Evolutionary conservation across 805 yeast species (phyloP).

Genomic region (Yarrowia hollandica): DNA sequence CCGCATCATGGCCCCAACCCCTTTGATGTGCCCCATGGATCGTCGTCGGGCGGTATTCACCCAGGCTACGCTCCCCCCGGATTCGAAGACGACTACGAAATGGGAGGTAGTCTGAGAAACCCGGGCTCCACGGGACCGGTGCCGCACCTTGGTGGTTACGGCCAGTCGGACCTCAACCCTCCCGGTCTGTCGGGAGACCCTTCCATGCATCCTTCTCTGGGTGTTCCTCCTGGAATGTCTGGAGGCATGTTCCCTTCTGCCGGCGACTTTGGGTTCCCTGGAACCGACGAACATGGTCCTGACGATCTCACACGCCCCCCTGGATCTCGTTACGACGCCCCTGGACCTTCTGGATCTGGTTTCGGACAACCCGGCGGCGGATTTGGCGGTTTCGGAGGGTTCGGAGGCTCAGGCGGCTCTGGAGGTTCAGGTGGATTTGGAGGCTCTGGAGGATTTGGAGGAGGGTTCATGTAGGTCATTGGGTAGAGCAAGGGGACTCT

Average conservation of each 20-base stretch:
- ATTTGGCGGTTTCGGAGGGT: conserved; percentile 30
- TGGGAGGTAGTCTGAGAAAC: conserved; percentile 32
- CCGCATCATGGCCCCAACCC: background rate
- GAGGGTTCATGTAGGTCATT: conserved; percentile 11
- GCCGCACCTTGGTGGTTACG: conserved; percentile 35
- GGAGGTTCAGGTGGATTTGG: background rate
- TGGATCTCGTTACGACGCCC: conserved; percentile 47
- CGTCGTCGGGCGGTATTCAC: background rate
- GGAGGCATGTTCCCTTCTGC: conserved; percentile 43
- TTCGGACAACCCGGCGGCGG: conserved; percentile 35
- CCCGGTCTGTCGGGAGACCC: conserved; percentile 45
- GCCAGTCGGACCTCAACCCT: conserved; percentile 44
- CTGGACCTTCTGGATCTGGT: conserved; percentile 36
- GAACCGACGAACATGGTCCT: conserved; percentile 36
- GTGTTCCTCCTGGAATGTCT: conserved; percentile 27
- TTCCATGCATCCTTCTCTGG: conserved; percentile 38
- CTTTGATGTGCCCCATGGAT: background rate
- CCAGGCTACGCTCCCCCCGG: conserved; percentile 38
- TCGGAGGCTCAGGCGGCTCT: background rate
- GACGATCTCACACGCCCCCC: conserved; percentile 40
- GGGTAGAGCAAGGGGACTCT: too few species aligned
- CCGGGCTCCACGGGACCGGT: conserved; percentile 25
- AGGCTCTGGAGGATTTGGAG: conserved; percentile 16
- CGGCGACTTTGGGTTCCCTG: conserved; percentile 39
- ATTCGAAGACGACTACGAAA: conserved; percentile 48